These are phyloP conservation scores for Lasiosphaeria miniovina DNA, from an alignment of 495 filamentous ascomycete species.

Conservation along the genomic window DNA sequence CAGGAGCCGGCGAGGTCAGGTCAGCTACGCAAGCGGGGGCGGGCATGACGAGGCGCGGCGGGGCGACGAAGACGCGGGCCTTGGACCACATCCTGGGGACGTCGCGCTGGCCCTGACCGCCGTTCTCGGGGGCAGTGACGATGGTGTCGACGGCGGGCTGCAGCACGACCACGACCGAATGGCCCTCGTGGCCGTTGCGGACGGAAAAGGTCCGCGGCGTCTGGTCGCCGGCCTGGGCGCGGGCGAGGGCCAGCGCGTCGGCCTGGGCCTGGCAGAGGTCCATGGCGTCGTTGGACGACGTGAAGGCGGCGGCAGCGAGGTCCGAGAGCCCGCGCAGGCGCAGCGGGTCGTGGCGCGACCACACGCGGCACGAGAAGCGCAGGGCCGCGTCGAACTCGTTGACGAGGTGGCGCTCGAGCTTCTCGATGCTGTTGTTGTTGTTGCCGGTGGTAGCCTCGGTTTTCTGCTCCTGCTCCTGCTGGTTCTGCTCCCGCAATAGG, in stretches of 20 bases:
- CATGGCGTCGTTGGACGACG: slow-evolving; percentile 3
- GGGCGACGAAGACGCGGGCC: slow-evolving; percentile 8
- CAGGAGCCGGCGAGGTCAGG: no score
- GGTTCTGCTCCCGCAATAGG: slow-evolving; percentile 8
- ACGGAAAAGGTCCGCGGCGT: neutral
- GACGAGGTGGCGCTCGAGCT: slow-evolving; percentile 9
- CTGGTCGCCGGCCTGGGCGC: no score
- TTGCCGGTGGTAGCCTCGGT: neutral
- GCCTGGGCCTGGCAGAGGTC: slow-evolving; percentile 14
- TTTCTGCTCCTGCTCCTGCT: no score
- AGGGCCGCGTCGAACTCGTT: slow-evolving; percentile 15
- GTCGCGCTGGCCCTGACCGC: neutral
- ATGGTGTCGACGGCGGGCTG: slow-evolving; percentile 8
- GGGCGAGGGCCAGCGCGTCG: neutral
- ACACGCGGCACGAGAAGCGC: slow-evolving; percentile 22
- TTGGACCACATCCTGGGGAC: slow-evolving; percentile 10
- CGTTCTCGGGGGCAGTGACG: neutral
- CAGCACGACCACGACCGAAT: slow-evolving; percentile 15
- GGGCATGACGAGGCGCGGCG: neutral
- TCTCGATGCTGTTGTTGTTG: slow-evolving; percentile 14
- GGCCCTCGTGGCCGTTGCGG: slow-evolving; percentile 6
- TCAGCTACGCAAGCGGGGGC: no score
- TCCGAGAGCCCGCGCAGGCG: slow-evolving; percentile 6
- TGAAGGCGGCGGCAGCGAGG: slow-evolving; percentile 1
- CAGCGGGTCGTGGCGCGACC: slow-evolving; percentile 13